Conservation (phyloP, 2,329 filamentous ascomycete species). For the Polytolypa hystricis region DNA sequence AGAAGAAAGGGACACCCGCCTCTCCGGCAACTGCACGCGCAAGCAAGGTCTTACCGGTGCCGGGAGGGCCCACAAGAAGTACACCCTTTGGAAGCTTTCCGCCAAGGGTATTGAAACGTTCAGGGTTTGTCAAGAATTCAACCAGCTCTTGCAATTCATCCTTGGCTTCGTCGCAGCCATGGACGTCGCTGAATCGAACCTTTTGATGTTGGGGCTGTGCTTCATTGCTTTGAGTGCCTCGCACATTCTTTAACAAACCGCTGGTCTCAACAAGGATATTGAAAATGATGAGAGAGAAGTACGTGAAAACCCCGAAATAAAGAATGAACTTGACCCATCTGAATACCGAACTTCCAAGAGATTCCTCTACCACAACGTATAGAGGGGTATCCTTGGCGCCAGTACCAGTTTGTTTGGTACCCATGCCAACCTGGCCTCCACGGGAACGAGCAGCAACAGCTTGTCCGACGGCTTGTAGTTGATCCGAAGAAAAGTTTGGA, state of each 20-base stretch:
- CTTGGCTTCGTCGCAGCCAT: constrained; percentile 96
- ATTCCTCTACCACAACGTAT: constrained; percentile 92
- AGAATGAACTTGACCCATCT: constrained; percentile 83
- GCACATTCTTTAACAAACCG: constrained; percentile 67
- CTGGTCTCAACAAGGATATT: constrained; percentile 74
- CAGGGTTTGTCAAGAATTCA: constrained; percentile 87
- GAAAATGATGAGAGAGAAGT: constrained; percentile 66
- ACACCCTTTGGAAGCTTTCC: constrained; percentile 97
- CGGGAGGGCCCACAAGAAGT: constrained; percentile 84
- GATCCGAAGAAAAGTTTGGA: constrained; percentile 43
- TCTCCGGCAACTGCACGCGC: constrained; percentile 93
- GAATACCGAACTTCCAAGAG: constrained; percentile 65
- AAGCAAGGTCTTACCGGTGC: constrained; percentile 93
- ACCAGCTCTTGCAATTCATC: constrained; percentile 95
- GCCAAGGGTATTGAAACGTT: constrained; percentile 84
- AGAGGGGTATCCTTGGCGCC: constrained; percentile 76
- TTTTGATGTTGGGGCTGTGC: constrained; percentile 88
- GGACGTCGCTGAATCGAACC: constrained; percentile 83
- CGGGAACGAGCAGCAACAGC: constrained; percentile 62
- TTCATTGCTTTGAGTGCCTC: constrained; percentile 62
- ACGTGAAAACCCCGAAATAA: constrained; percentile 66
- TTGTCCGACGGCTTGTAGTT: constrained; percentile 69
- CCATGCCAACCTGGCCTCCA: constrained; percentile 52
- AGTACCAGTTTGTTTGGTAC: constrained; percentile 40
- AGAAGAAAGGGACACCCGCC: constrained; percentile 97